These are phyloP conservation scores for Geotrichum bryndzae DNA, from an alignment of 1,139 yeast species.

Conservation along the genomic window DNA sequence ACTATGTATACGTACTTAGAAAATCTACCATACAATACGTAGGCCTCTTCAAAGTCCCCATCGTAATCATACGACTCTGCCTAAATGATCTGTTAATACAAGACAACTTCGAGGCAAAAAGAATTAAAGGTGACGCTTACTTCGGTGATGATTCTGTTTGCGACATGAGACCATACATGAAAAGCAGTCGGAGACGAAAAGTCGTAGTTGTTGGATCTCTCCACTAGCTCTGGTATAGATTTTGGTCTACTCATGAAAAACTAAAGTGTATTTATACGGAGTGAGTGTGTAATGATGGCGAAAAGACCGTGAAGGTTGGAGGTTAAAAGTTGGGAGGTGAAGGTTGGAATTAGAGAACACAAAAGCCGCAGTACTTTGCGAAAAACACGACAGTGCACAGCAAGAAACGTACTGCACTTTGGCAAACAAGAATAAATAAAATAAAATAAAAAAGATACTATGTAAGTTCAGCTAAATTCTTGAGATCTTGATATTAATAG, in stretches of 20 bases:
- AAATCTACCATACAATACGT: slow-evolving; percentile 44
- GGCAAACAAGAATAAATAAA: no score
- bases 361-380: neutral
- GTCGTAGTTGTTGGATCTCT: slow-evolving; percentile 42
- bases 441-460: no score
- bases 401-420: neutral
- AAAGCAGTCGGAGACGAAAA: slow-evolving; percentile 41
- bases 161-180: slow-evolving; percentile 43
- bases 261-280: neutral
- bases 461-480: no score
- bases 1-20: slow-evolving; percentile 35
- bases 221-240: slow-evolving; percentile 34
- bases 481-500: no score
- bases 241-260: slow-evolving; percentile 19
- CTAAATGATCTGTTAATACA: slow-evolving; percentile 27
- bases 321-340: neutral
- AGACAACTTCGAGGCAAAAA: neutral
- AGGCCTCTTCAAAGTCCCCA: slow-evolving; percentile 42
- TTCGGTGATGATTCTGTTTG: slow-evolving; percentile 35
- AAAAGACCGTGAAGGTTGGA: neutral
- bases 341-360: neutral
- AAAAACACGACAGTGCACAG: neutral
- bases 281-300: neutral
- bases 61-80: slow-evolving; percentile 43
- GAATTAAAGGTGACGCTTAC: slow-evolving; percentile 6